Evolutionary conservation across 192 early-diverging fungal species (phyloP).

Genomic region (Gigaspora rosea): DNA sequence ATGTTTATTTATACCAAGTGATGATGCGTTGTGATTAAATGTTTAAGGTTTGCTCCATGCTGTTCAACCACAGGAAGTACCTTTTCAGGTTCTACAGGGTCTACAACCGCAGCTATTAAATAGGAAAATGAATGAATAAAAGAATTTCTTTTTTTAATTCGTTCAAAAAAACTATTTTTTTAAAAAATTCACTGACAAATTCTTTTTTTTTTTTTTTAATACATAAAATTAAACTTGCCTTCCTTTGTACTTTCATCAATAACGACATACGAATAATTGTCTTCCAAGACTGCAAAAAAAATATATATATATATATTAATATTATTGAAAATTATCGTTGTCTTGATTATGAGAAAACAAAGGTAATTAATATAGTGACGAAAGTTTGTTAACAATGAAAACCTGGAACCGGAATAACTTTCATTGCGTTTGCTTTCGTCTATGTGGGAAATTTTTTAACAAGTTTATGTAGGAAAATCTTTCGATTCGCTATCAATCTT

Average conservation of each 20-base stretch:
- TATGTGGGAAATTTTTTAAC: background rate
- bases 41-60: conserved; percentile 53
- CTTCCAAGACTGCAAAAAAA: conserved; percentile 53
- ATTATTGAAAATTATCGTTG: background rate
- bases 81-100: conserved; percentile 84
- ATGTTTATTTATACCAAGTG: conserved; percentile 44
- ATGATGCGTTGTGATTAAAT: conserved; percentile 85
- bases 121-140: background rate
- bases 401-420: conserved; percentile 54
- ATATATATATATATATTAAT: background rate
- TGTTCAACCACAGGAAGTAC: conserved; percentile 58
- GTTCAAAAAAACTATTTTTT: background rate
- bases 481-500: background rate
- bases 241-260: conserved; percentile 66
- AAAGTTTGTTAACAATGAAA: background rate
- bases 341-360: background rate
- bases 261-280: conserved; percentile 89
- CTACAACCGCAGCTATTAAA: conserved; percentile 66
- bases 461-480: background rate
- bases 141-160: background rate
- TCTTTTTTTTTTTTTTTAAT: background rate
- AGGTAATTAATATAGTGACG: background rate
- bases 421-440: conserved; percentile 38
- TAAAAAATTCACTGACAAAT: background rate
- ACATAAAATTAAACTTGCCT: conserved; percentile 23